Percentiles rank a stretch among this genome's conserved stretches.
These are phyloP conservation scores for Coemansia sp. DNA, from an alignment of 192 early-diverging fungal genomes.

Conservation along the genomic window DNA sequence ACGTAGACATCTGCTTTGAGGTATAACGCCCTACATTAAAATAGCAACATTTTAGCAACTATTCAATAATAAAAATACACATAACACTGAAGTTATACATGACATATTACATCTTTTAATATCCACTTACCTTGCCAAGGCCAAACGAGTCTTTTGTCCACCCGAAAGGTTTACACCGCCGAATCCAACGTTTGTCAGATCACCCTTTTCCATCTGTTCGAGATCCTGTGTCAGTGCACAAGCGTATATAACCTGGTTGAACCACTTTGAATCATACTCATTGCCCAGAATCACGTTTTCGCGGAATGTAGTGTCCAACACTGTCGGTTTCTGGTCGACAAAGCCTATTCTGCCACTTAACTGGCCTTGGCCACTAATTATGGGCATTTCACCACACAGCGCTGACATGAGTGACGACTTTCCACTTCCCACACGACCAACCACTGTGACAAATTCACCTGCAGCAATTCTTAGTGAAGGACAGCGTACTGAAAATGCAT, in stretches of 20 bases:
- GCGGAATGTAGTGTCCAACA: constrained; percentile 45
- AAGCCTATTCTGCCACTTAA: constrained; percentile 61
- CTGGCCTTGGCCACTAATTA: constrained; percentile 62
- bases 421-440: constrained; percentile 80
- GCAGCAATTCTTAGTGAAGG: constrained; percentile 60
- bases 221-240: constrained; percentile 38
- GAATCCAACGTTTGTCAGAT: constrained; percentile 59
- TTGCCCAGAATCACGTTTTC: constrained; percentile 51
- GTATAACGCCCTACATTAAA: constrained; percentile 61
- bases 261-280: constrained; percentile 31
- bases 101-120: background rate
- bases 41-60: background rate
- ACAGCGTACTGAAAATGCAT: constrained; percentile 57
- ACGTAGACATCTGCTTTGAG: constrained; percentile 61
- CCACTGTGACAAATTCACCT: constrained; percentile 73
- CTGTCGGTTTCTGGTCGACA: constrained; percentile 42
- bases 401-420: constrained; percentile 65
- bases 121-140: constrained; percentile 53
- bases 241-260: constrained; percentile 18
- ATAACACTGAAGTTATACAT: background rate
- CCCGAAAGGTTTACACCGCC: constrained; percentile 60
- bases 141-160: constrained; percentile 64
- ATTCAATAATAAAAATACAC: background rate
- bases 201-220: constrained; percentile 7
- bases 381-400: constrained; percentile 84